phyloP scores from a whole-genome alignment of 2,329 filamentous ascomycete species.

The Ampelomyces quisqualis region DNA sequence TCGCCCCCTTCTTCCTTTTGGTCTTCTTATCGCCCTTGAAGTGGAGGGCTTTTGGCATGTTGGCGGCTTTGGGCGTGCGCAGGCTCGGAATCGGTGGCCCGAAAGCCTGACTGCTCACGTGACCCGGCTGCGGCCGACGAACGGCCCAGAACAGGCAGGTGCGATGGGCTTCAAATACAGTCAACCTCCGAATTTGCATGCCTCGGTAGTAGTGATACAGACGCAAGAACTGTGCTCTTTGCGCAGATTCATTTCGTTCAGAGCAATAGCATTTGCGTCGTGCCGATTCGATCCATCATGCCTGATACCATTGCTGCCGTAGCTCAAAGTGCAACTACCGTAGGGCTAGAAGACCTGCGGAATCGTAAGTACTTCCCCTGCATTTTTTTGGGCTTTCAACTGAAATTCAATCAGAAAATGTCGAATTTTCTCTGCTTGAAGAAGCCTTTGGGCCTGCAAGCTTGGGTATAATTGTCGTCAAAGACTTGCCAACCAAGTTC shows the following conservation, averaged over 20 bases:
- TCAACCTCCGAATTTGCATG: conserved; percentile 9
- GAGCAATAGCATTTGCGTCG: no score
- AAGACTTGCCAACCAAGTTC: conserved; percentile 75
- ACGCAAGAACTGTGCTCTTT: no score
- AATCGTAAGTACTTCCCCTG: conserved; percentile 41
- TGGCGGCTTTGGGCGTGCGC: conserved; percentile 15
- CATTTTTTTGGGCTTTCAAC: background rate
- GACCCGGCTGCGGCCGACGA: background rate
- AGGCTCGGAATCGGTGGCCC: conserved; percentile 7
- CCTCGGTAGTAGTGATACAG: no score
- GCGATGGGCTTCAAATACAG: conserved; percentile 14
- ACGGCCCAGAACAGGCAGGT: conserved; percentile 27
- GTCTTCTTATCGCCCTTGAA: conserved; percentile 98
- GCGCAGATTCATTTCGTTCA: no score
- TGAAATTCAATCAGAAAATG: conserved; percentile 54
- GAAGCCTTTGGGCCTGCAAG: conserved; percentile 87
- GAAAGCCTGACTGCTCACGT: no score
- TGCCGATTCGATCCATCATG: no score
- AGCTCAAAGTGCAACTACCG: conserved; percentile 34
- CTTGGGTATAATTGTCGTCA: conserved; percentile 90
- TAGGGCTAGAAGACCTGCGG: conserved; percentile 46
- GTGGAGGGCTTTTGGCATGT: conserved; percentile 82
- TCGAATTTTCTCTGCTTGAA: conserved; percentile 68
- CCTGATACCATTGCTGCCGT: conserved; percentile 23
- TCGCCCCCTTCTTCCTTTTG: conserved; percentile 82